Conservation (phyloP, 148 eudicot genomes). For the Rhododendron molle region DNA sequence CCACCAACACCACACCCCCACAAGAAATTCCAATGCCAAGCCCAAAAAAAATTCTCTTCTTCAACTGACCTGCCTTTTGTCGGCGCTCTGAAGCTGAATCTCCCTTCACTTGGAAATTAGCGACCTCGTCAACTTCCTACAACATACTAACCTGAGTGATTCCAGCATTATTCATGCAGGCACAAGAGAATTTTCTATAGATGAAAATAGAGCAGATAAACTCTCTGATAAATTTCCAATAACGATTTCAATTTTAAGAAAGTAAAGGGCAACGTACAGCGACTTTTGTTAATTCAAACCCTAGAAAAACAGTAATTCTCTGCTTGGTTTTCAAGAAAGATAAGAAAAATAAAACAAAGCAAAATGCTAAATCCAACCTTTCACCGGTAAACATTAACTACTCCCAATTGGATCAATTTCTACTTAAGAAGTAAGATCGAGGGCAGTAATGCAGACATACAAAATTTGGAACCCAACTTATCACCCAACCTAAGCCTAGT, state of each 20-base stretch:
- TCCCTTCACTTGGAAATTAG: constrained; percentile 28
- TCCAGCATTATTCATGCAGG: constrained; percentile 12
- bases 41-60: constrained; percentile 74
- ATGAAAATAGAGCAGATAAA: not conserved
- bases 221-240: not conserved
- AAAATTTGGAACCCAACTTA: not conserved
- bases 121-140: constrained; percentile 46
- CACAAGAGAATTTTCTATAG: not conserved
- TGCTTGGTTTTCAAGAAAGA: not conserved
- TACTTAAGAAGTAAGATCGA: not conserved
- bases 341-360: not conserved
- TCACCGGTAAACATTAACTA: not conserved
- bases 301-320: not conserved
- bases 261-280: not conserved
- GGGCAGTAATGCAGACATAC: not conserved
- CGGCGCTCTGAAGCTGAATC: constrained; percentile 32
- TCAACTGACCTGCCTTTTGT: constrained; percentile 58
- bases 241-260: not conserved
- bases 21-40: constrained; percentile 68
- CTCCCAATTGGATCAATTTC: not conserved
- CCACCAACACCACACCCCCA: constrained; percentile 78
- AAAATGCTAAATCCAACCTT: not conserved
- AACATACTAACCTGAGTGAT: constrained; percentile 35
- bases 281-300: not conserved
- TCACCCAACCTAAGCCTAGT: not conserved